Percentiles rank a stretch among this genome's conserved stretches.
Conservation (phyloP, 441 rosid genomes). For the Biscutella laevigata region DNA sequence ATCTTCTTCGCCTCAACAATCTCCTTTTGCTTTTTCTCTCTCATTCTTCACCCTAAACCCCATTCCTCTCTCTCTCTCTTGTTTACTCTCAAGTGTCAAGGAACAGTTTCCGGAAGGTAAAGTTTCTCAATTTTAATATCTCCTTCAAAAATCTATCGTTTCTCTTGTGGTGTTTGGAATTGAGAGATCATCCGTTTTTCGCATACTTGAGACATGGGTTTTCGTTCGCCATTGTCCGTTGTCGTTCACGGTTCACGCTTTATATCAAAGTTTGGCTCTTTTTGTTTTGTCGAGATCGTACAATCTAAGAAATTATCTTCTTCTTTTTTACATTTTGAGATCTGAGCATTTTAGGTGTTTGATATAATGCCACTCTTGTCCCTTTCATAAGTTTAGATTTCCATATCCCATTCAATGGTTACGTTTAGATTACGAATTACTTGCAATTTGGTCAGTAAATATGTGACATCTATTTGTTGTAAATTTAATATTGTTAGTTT, state of each 20-base stretch:
- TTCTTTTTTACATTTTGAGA: neutral
- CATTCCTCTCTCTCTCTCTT: neutral
- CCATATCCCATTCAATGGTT: neutral
- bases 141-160: neutral
- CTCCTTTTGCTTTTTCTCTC: conserved; percentile 15
- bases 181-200: neutral
- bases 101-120: conserved; percentile 22
- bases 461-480: neutral
- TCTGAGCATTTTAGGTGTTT: conserved; percentile 16
- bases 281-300: neutral
- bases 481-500: neutral
- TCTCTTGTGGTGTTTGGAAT: neutral
- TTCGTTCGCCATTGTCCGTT: neutral
- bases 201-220: neutral
- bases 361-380: neutral
- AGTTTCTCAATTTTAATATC: neutral
- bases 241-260: neutral
- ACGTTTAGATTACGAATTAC: neutral
- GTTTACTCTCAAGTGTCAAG: conserved; percentile 4
- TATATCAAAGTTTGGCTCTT: neutral
- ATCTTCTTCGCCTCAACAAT: conserved; percentile 2
- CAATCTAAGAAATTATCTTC: neutral
- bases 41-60: conserved; percentile 16
- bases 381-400: neutral
- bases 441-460: neutral